A percentile compares a stretch with the other conserved stretches of the same genome.
These are phyloP conservation scores for Cryoendolithus antarcticus DNA, from an alignment of 2,329 filamentous ascomycete genomes.

Conservation along the genomic window DNA sequence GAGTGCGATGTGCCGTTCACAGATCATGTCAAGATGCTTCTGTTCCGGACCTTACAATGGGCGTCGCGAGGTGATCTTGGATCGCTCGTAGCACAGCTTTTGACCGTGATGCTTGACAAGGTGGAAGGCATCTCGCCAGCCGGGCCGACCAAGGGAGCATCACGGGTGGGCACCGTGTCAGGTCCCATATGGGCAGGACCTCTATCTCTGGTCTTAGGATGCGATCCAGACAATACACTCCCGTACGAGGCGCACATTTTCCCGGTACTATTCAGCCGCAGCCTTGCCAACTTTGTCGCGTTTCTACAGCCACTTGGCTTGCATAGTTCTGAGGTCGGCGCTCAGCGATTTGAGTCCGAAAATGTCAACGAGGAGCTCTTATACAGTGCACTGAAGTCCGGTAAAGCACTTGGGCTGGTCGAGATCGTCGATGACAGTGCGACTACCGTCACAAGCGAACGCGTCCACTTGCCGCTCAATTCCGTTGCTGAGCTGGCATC, in stretches of 20 bases:
- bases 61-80: slow-evolving; percentile 25
- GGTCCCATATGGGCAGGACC: slow-evolving; percentile 28
- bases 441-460: slow-evolving; percentile 11
- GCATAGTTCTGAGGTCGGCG: slow-evolving; percentile 2
- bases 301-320: slow-evolving; percentile 30
- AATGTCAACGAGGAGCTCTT: slow-evolving; percentile 10
- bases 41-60: slow-evolving; percentile 13
- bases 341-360: slow-evolving; percentile 13
- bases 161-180: no score
- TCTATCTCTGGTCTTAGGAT: slow-evolving; percentile 20
- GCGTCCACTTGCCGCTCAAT: slow-evolving; percentile 43
- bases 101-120: slow-evolving; percentile 21
- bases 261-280: slow-evolving; percentile 33
- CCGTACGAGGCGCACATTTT: slow-evolving; percentile 36
- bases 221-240: slow-evolving; percentile 24
- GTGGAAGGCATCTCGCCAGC: slow-evolving; percentile 5
- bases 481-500: slow-evolving; percentile 27
- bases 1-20: not conserved
- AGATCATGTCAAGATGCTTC: slow-evolving; percentile 5
- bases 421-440: slow-evolving; percentile 20
- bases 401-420: slow-evolving; percentile 35
- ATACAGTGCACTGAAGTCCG: slow-evolving; percentile 29
- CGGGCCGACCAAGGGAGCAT: slow-evolving; percentile 1
- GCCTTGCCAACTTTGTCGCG: slow-evolving; percentile 25
- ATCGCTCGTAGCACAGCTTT: slow-evolving; percentile 19